These are phyloP conservation scores for Neodidymelliopsis sp. DNA, from an alignment of 2,329 filamentous ascomycete genomes.

Conservation along the genomic window DNA sequence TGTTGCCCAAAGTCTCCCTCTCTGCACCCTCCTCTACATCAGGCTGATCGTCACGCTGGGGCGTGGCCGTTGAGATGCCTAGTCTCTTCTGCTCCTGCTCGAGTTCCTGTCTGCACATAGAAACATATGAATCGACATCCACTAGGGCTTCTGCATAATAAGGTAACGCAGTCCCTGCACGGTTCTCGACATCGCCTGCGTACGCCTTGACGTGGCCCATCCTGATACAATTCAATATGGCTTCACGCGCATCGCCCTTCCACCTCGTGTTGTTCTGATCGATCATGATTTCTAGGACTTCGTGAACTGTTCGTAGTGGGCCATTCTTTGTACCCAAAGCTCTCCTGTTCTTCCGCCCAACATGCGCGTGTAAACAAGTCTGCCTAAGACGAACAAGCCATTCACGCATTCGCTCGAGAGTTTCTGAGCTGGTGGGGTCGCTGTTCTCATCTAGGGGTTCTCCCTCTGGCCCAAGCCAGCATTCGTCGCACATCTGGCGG, in stretches of 20 bases:
- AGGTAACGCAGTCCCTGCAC: conserved; percentile 69
- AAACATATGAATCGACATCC: conserved; percentile 59
- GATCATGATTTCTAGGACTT: conserved; percentile 91
- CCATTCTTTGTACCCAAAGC: conserved; percentile 67
- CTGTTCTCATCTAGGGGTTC: conserved; percentile 68
- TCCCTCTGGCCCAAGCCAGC: conserved; percentile 71
- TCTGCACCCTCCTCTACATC: conserved; percentile 48
- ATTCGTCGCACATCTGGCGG: conserved; percentile 74
- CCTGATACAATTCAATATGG: conserved; percentile 69
- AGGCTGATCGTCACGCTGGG: conserved; percentile 46
- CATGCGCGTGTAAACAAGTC: conserved; percentile 84
- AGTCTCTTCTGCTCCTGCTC: conserved; percentile 56
- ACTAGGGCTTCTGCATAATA: conserved; percentile 68
- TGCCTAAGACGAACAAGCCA: conserved; percentile 83
- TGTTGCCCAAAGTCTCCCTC: conserved; percentile 52
- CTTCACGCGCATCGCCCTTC: conserved; percentile 71
- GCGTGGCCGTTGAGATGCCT: conserved; percentile 19
- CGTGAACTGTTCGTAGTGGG: conserved; percentile 79
- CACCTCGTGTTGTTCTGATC: conserved; percentile 77
- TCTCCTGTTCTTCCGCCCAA: conserved; percentile 72
- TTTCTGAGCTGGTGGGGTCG: conserved; percentile 65
- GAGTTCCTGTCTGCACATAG: conserved; percentile 70
- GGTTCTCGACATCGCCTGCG: conserved; percentile 61
- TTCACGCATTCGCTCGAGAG: conserved; percentile 75
- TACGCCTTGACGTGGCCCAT: conserved; percentile 83